phyloP scores from a whole-genome alignment of 2,329 filamentous ascomycete species.

The Fusarium torreyae region DNA sequence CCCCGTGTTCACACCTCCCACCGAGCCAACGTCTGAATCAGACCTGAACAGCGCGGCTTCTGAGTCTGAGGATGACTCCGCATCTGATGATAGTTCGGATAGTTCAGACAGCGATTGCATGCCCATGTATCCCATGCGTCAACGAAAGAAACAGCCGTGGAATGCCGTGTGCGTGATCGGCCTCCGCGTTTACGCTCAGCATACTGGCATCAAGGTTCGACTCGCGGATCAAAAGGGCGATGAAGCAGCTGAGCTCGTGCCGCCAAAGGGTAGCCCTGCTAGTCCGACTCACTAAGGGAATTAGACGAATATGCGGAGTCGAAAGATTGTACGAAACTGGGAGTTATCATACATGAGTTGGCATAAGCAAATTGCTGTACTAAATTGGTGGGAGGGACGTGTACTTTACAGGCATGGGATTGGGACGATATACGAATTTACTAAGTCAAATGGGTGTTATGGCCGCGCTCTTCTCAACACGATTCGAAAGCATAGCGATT shows the following conservation, averaged over 20 bases:
- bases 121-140: neutral
- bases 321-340: conserved; percentile 5
- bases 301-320: neutral
- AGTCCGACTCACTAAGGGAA: conserved; percentile 25
- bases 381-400: conserved; percentile 10
- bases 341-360: neutral
- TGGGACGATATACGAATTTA: neutral
- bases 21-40: conserved; percentile 29
- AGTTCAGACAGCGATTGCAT: conserved; percentile 41
- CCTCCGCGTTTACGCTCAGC: conserved; percentile 58
- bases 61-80: conserved; percentile 42
- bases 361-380: conserved; percentile 12
- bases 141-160: conserved; percentile 53
- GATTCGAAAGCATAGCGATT: neutral
- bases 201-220: conserved; percentile 54
- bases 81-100: conserved; percentile 45
- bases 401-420: conserved; percentile 12
- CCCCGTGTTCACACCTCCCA: conserved; percentile 33
- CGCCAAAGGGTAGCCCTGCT: conserved; percentile 27
- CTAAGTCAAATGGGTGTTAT: neutral
- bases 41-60: conserved; percentile 39
- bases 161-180: conserved; percentile 61
- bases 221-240: conserved; percentile 53
- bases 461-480: conserved; percentile 1
- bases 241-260: conserved; percentile 45